Conservation (phyloP, 2,329 filamentous ascomycete genomes). For the Fusarium sp. region DNA sequence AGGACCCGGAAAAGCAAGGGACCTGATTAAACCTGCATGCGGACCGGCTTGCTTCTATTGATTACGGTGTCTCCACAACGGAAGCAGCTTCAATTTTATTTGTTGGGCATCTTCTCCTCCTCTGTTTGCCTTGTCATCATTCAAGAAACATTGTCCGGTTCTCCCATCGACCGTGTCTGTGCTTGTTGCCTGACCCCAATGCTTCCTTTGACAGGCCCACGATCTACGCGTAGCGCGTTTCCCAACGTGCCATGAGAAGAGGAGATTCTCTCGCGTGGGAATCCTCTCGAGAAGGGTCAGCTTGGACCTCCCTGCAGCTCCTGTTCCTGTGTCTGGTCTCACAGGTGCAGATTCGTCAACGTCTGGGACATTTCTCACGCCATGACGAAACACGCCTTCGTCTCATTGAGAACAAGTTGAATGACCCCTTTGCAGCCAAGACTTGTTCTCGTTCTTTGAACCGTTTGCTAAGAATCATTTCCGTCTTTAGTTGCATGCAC, state of each 20-base stretch:
- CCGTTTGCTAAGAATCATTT: not conserved
- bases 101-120: not conserved
- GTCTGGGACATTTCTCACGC: not conserved
- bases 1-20: not conserved
- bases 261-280: not conserved
- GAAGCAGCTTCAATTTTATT: not conserved
- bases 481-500: not conserved
- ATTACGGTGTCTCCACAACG: conserved; percentile 1
- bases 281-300: not conserved
- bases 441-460: not conserved
- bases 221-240: conserved; percentile 14
- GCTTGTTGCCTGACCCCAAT: not conserved
- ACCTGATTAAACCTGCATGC: conserved; percentile 10
- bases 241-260: not conserved
- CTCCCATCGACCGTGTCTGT: not conserved
- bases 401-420: not conserved
- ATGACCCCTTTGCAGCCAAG: not conserved
- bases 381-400: not conserved
- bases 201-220: not conserved
- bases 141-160: not conserved
- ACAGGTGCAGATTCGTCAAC: not conserved
- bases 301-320: not conserved
- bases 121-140: not conserved
- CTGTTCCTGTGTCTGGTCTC: not conserved
- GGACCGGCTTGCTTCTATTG: not conserved